Base-by-base conservation (phyloP, 768 basidiomycete species). In the Russula earlei region DNA sequence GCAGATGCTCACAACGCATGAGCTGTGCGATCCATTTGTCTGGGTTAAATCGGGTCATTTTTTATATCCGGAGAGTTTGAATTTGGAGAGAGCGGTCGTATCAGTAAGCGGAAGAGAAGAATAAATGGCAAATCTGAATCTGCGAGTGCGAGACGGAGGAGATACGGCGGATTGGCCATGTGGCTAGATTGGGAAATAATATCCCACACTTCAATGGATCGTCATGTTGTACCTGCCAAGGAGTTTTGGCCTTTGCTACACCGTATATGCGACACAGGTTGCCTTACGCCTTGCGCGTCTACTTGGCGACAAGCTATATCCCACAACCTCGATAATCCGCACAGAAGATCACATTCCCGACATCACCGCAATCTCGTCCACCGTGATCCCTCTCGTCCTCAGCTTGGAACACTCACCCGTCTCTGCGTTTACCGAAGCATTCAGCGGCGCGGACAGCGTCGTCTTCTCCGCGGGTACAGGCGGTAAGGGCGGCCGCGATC, bases 21-120 rank as follows among this genome's bases (percentile, higher is more conserved):
- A 98, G 84, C 65, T 92, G 89, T 25, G 81, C 79, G 65, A 97
- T 92, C 85, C 94, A 96, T 72, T 80, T 82, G 73, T 84, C 84
- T 54, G 84, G 82, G 64, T 77, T 67, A 63, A 43, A 53, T n/a
- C 51, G 61, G 4, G 58, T 46, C 61, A 62, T 61, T 20, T 14
- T 6, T 40, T 9, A 29, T 8, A 8, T 19, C 17, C 34, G 24
- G 25, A 33, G 9, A 17, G 40, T 20, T 31, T 41, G 25, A 17
- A n/a, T 11, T 15, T 8, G 27, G 40, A 11, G 10, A 20, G 29
- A 31, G 10, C 3, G 29, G 10, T 4, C n/a, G n/a, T n/a, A n/a
- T n/a, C n/a, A n/a, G n/a, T n/a, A n/a, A 10, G 29, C 29, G 29
- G 10, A 31, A 31, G 3, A 31, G 10, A 31, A 31, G 29, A 31